Base-by-base conservation (phyloP, 2,329 filamentous ascomycete species). In the Septoria linicola region DNA sequence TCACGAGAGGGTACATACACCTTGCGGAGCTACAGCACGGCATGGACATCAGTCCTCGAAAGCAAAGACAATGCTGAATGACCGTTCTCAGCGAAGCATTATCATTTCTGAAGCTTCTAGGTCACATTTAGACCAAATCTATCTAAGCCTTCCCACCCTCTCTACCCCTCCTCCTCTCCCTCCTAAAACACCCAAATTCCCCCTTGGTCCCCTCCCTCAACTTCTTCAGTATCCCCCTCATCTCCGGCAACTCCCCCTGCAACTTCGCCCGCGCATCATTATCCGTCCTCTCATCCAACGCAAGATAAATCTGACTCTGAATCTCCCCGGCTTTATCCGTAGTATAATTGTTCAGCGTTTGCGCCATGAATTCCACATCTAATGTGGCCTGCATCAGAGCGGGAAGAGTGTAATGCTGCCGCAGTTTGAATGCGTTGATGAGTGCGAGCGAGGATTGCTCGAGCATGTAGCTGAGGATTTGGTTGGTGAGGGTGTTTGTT, bases 381-480 rank as follows among this genome's bases (percentile, higher is more conserved):
- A 99, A 81, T 0, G 93, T 99, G 1, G 95, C 95, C 72, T 99
- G 95, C 85, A 97, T 95, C 43, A 99, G 80, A 5, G 88, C 85
- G 4, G 86, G 78, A 0, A 99, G 82, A 1, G 83, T 80, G 72
- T 93, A 97, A 5, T 85, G 58, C 14, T 53, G 35, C 0, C 73
- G 83, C 30, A 76, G 68, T 68, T 80, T 76, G 76, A 97, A 96
- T 0, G 89, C 85, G 21, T 85, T 80, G 13, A 96, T 83, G n/a
- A 97, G 83, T 55, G 90, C 84, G 4, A 80, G 74, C 8, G 87
- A 92, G 8, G 87, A 80, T 64, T 90, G 83, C 67, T 96, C 90
- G 32, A 97, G 83, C 25, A 97, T 80, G 68, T 92, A 87, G 1
- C 89, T 90, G 10, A 99, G 79, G 3, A 99, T 86, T 59, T 90